Evolutionary conservation across 164 flowering plant species (phyloP), one percentile per base, ranked within the genome.

Genomic region (Nelumbo lutea): DNA sequence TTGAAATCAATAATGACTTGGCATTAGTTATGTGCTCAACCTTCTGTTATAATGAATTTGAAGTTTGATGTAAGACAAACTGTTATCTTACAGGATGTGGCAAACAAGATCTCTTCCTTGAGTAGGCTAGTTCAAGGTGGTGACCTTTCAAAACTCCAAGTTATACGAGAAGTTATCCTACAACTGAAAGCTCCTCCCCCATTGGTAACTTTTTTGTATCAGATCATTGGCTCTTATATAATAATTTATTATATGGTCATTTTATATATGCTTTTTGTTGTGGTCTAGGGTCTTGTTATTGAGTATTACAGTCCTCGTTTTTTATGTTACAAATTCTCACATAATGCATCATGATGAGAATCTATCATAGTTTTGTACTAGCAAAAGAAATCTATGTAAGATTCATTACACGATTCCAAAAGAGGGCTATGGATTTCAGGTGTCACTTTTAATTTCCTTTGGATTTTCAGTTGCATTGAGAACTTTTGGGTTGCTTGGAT

Each of bases 71-170:
- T 43, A 59, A 15, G 4, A 48, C 56, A 56, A 47, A 44, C 38
- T 65, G 48, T 5, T 59, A 39, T 65, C 44, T 62, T 64, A 27
- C 61, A 77, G 80, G 80, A 73, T 67, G n/a, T 73, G 13, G 76
- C 77, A 38, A 73, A 64, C 27, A 63, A 67, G 42, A 58, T 77
- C 62, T 59, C 63, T 42, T 73, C 62, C 11, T 77, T 74, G 0
- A n/a, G 44, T 53, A 67, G 72, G 65, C 43, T 65, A 58, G 67
- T 75, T 38, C 67, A 59, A 42, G 68, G 70, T 27, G 83, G 85
- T 11, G 80, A 82, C 68, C 67, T 76, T 59, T 72, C 80, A 48
- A 82, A 80, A 78, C 82, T 82, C 5, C 78, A 57, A 69, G 74
- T 62, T 9, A 76, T 82, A 68, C 80, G 72, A 71, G 80, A 76